phyloP scores from a whole-genome alignment of 768 basidiomycete genomes.

The Lactifluus piperatus region DNA sequence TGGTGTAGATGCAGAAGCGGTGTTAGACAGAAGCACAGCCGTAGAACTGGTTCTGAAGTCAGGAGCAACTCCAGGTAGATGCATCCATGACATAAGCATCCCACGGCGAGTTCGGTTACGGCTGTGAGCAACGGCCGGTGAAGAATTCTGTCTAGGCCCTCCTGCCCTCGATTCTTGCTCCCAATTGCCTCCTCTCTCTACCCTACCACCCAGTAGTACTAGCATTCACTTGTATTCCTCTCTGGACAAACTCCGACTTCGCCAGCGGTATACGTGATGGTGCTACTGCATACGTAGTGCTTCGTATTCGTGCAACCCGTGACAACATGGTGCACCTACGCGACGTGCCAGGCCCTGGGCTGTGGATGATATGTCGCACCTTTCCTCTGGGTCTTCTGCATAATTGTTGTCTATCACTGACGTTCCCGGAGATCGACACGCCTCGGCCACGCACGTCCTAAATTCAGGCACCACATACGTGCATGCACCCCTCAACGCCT shows the following conservation, averaged over 20 bases:
- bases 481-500: background rate
- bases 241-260: background rate
- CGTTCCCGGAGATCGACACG: background rate
- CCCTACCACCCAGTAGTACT: background rate
- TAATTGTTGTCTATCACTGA: background rate
- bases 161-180: background rate
- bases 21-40: conserved; percentile 1
- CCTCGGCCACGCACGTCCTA: background rate
- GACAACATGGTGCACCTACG: background rate
- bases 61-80: too few species aligned
- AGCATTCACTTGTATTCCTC: too few species aligned
- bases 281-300: background rate
- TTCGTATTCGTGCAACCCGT: too few species aligned
- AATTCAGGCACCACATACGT: too few species aligned
- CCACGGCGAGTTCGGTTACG: too few species aligned
- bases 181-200: background rate
- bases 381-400: background rate
- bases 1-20: background rate
- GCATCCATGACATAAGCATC: conserved; percentile 2
- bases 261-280: background rate
- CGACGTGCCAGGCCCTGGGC: background rate
- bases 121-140: too few species aligned
- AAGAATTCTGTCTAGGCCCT: too few species aligned
- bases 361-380: background rate
- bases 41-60: too few species aligned